Evolutionary conservation across 2,329 filamentous ascomycete species (phyloP), one percentile per base, ranked within the genome.

Genomic region (Colletotrichum simmondsii): DNA sequence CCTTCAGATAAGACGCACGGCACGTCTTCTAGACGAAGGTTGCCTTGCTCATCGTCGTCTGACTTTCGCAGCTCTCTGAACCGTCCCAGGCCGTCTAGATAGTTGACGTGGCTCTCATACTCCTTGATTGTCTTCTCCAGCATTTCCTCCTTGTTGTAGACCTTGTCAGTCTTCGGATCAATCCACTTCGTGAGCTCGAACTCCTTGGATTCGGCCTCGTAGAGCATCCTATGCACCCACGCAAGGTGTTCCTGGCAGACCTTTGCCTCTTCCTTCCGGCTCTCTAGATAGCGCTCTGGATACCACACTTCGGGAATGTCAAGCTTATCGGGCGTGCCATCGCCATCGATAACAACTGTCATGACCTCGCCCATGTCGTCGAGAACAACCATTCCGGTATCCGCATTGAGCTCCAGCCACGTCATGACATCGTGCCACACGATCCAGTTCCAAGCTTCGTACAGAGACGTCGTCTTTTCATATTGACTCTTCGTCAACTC

Each of bases 221-320:
- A 68, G 22, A 82, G 79, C 28, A 64, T 70, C 8, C 76, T 56
- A 7, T 79, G 60, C 16, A 75, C 63, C 71, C 73, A 75, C 4
- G 71, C 73, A n/a, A 80, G 75, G 75, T 82, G 70, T 63, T 76
- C 75, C 72, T 86, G 85, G 54, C 89, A 87, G 8, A 83, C 81
- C 10, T 84, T 74, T 16, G 88, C 86, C 65, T 87, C 84, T 12
- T 86, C 80, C 67, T 84, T 85, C 16, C 85, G 83, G 12, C 76
- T 79, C 60, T 82, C 80, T 64, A 88, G 78, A 70, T 90, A 91
- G n/a, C 84, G 85, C 77, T 90, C 88, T 1, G 87, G 85, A 75
- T 89, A 90, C 73, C 89, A 85, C 14, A 85, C 79, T 54, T 81
- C 79, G 6, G 89, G 89, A 42, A 91, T 85, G 4, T 89, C 86